Conservation (phyloP, 306 rosid genomes). For the Spatholobus suberectus region DNA sequence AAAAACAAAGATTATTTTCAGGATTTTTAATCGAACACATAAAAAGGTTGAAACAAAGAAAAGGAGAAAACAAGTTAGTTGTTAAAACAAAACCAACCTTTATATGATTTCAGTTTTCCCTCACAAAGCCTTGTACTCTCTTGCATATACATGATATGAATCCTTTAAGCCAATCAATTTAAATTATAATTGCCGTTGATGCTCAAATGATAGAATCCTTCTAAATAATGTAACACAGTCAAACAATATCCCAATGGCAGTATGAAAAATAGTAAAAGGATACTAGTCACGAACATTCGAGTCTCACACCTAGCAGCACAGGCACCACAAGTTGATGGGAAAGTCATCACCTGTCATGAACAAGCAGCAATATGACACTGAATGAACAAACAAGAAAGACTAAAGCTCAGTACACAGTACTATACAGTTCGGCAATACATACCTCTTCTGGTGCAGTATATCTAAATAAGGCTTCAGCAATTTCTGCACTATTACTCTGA, state of each 20-base stretch:
- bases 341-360: slow-evolving; percentile 89
- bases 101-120: slow-evolving; percentile 11
- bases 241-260: slow-evolving; percentile 21
- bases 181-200: slow-evolving; percentile 14
- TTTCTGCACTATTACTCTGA: slow-evolving; percentile 83
- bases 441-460: slow-evolving; percentile 98
- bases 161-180: slow-evolving; percentile 32
- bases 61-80: too few species aligned
- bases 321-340: slow-evolving; percentile 92
- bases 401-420: neutral
- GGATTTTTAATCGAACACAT: neutral
- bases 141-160: slow-evolving; percentile 19
- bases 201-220: neutral
- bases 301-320: slow-evolving; percentile 82
- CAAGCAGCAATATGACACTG: slow-evolving; percentile 23
- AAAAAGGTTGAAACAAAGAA: neutral
- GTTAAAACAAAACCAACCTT: slow-evolving; percentile 11
- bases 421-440: slow-evolving; percentile 23
- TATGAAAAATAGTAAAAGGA: slow-evolving; percentile 53
- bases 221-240: slow-evolving; percentile 2
- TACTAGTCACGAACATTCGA: slow-evolving; percentile 95
- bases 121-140: neutral
- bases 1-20: neutral
- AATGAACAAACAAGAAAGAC: slow-evolving; percentile 17
- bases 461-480: slow-evolving; percentile 85